Evolutionary conservation across 2,329 filamentous ascomycete species (phyloP), one percentile per base, ranked within the genome.

Genomic region (Laburnicola sp.): DNA sequence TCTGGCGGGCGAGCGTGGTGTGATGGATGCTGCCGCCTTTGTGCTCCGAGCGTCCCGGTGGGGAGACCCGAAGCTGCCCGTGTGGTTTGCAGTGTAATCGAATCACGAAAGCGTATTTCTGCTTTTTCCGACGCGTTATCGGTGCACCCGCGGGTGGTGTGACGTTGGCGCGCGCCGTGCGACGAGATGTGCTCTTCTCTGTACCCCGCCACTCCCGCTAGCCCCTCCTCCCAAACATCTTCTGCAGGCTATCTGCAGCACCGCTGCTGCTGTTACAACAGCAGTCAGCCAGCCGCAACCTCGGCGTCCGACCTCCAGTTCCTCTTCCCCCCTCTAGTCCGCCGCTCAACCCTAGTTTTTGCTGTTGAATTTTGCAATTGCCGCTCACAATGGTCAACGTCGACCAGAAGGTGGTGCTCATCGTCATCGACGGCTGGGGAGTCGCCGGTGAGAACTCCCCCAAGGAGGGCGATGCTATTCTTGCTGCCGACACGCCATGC

Each of bases 351-450:
- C 51, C 39, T 34, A 45, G 41, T 10, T 43, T 48, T 21, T 41
- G 44, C 23, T 7, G 32, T 16, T 34, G 22, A 28, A 40, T 45
- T 32, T 43, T 26, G 21, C 56, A 60, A 59, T 61, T 64, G 54
- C 22, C 45, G 51, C 53, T 58, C 74, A 80, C 70, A 60, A 88
- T 88, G 85, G 80, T 79, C 57, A 78, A 84, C 68, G 83, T 86
- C 70, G 82, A 88, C 69, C 84, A 88, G 57, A 88, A 88, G 75
- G 81, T 82, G 58, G 86, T 85, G 58, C 79, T 89, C 66, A 88
- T 99, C 83, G 94, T 97, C 78, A 99, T 99, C 81, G 94, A 99
- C 79, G 94, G 94, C 71, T 99, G 94, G 94, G 94, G 94, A 71
- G 85, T 97, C 68, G 84, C 92, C 66, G 85, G 85, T 58, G 86